Evolutionary conservation across 805 yeast genomes (phyloP), one percentile per base, ranked within the genome.

Genomic region (Huiozyma sinensis): DNA sequence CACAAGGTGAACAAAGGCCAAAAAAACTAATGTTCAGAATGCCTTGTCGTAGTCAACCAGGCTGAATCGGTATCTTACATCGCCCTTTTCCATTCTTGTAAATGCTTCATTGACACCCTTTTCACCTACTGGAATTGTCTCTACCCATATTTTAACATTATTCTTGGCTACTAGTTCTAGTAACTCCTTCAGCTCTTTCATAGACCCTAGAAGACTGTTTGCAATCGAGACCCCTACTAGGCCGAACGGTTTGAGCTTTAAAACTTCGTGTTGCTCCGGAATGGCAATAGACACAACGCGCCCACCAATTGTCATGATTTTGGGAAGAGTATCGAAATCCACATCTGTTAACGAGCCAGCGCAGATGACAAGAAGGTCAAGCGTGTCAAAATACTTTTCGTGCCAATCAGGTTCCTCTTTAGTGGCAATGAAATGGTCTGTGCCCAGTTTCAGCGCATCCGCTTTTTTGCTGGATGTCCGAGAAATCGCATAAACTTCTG

Each of bases 401-500:
- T 51, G 50, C 75, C 78, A 76, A 41, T 67, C 58, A 54, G 60
- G 46, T 53, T 70, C 57, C 50, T 73, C 79, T 33, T 60, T 63
- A 6, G 83, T 77, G 33, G 84, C 79, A 51, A 77, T 54, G 54
- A 67, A 75, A 10, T 64, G 67, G 47, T 71, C 71, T 29, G 79
- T 80, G 45, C 82, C 81, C 57, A 77, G 63, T 45, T 66, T 54
- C 27, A 58, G 7, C 12, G 81, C 73, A 46, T 73, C 71, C 38
- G 65, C 72, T 53, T 66, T 71, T 63, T 77, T 77, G 37, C 70
- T 52, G 11, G 60, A 54, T 13, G 70, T 60, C 61, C 82, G 67
- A 12, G 81, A 76, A 53, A 77, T 67, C 4, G 78, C 81, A 41
- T 70, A 67, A 29, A 77, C 81, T 48, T 75, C 71, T 30, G 80